Conservation (phyloP, 2,329 filamentous ascomycete species). For the Neopestalotiopsis rosae region DNA sequence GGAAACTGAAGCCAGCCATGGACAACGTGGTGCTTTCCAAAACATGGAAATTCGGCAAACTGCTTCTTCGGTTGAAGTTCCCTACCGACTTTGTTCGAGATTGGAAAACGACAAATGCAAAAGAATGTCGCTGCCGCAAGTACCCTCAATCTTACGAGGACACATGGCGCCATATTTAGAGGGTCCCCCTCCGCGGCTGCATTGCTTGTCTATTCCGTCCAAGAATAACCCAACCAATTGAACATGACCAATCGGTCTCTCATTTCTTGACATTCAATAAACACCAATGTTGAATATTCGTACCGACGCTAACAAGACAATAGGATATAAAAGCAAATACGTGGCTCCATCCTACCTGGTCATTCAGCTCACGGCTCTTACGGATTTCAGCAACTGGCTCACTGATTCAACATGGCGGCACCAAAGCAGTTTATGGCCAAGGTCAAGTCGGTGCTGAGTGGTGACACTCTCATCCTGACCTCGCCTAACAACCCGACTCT, state of each 20-base stretch:
- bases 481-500: conserved; percentile 80
- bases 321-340: background rate
- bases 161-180: background rate
- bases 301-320: background rate
- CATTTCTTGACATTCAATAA: too few species aligned
- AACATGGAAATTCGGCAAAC: background rate
- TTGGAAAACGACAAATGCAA: background rate
- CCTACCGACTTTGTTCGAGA: background rate
- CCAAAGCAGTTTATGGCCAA: conserved; percentile 65
- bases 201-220: background rate
- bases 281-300: background rate
- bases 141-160: background rate
- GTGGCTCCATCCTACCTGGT: background rate
- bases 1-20: background rate
- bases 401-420: conserved; percentile 31
- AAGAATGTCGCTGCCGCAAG: background rate
- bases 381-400: background rate
- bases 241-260: background rate
- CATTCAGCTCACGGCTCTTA: background rate
- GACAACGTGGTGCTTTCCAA: background rate
- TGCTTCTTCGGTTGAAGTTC: background rate
- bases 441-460: conserved; percentile 93
- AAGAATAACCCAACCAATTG: too few species aligned
- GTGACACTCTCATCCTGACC: conserved; percentile 86
- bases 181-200: background rate